Percentiles rank a stretch among this genome's conserved stretches.
These are phyloP conservation scores for Teunomyces pallodes DNA, from an alignment of 805 yeast species.

Conservation along the genomic window DNA sequence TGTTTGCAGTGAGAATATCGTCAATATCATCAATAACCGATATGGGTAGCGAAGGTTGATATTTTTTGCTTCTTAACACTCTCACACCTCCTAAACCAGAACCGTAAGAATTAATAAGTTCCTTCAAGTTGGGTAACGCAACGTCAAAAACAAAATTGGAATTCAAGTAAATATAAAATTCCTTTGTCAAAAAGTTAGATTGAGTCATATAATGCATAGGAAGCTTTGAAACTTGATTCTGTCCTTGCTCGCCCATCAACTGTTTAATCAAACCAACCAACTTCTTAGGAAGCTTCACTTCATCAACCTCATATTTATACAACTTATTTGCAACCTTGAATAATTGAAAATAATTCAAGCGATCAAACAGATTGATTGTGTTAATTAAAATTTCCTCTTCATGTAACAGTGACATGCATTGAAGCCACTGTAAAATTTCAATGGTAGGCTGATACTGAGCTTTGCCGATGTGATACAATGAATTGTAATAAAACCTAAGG, in stretches of 20 bases:
- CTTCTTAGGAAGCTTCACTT: conserved; percentile 55
- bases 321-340: conserved; percentile 61
- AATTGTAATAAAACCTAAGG: conserved; percentile 59
- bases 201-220: conserved; percentile 40
- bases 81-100: conserved; percentile 67
- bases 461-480: conserved; percentile 63
- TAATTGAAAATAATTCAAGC: conserved; percentile 67
- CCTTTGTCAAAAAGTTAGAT: conserved; percentile 37
- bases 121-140: conserved; percentile 69
- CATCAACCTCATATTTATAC: conserved; percentile 84
- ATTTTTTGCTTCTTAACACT: conserved; percentile 50
- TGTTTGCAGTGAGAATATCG: conserved; percentile 43
- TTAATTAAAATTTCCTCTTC: conserved; percentile 61
- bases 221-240: conserved; percentile 26
- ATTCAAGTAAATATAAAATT: conserved; percentile 48
- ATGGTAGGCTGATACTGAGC: conserved; percentile 68
- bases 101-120: conserved; percentile 73
- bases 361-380: conserved; percentile 51
- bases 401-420: conserved; percentile 70
- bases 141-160: conserved; percentile 53
- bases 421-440: conserved; percentile 87
- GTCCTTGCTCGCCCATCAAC: conserved; percentile 37
- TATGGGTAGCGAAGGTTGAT: conserved; percentile 71
- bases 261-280: conserved; percentile 26
- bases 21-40: conserved; percentile 71